Conservation (phyloP, 805 yeast genomes). For the Metschnikowia orientalis region DNA sequence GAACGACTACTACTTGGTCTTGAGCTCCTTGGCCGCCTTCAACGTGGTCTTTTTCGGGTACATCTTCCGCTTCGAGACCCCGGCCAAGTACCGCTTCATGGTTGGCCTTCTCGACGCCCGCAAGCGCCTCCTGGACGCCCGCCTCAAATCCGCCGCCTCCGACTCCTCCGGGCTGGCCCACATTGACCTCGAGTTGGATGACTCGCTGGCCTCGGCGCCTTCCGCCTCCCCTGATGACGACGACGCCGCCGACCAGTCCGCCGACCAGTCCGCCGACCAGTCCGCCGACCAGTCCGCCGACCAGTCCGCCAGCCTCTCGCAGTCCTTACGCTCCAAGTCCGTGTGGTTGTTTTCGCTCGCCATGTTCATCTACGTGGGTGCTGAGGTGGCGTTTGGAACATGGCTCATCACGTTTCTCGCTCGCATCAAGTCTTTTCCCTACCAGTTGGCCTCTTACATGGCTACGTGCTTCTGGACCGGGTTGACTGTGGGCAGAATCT, state of each 20-base stretch:
- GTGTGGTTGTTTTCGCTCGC: slow-evolving; percentile 40
- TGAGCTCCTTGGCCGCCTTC: slow-evolving; percentile 25
- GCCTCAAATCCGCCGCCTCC: not conserved
- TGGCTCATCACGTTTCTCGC: slow-evolving; percentile 49
- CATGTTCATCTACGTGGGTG: slow-evolving; percentile 48
- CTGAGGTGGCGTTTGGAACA: slow-evolving; percentile 49
- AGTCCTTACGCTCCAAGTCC: slow-evolving; percentile 30
- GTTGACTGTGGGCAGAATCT: slow-evolving; percentile 45
- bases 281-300: slow-evolving; percentile 3
- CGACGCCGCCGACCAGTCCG: slow-evolving; percentile 16
- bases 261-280: slow-evolving; percentile 1
- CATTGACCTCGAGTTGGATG: slow-evolving; percentile 1
- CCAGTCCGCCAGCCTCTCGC: slow-evolving; percentile 23
- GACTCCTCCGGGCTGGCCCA: not conserved
- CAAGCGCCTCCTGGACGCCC: slow-evolving; percentile 2
- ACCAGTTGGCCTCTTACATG: slow-evolving; percentile 40
- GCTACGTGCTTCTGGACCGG: slow-evolving; percentile 52
- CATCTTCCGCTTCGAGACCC: slow-evolving; percentile 40
- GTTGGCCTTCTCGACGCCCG: slow-evolving; percentile 13
- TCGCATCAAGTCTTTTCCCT: slow-evolving; percentile 35
- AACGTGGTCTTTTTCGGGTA: slow-evolving; percentile 21
- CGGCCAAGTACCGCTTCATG: slow-evolving; percentile 38
- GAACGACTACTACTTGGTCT: slow-evolving; percentile 43
- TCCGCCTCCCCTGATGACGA: too few species aligned
- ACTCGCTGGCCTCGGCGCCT: too few species aligned